Conservation (phyloP, 2,329 filamentous ascomycete species). For the Whalleya microplaca region DNA sequence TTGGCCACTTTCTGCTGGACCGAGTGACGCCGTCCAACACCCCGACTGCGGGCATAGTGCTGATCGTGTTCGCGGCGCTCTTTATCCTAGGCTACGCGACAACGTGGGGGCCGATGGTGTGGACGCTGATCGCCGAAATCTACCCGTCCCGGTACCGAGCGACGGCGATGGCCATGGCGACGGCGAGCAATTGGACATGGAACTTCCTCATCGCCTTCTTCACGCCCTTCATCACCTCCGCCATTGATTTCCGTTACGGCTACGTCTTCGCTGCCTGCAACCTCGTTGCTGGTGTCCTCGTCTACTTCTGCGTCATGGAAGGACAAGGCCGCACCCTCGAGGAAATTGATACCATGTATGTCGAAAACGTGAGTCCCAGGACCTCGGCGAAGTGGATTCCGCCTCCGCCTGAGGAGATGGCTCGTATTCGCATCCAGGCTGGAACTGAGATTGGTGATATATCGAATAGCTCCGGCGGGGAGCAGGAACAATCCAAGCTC, state of each 20-base stretch:
- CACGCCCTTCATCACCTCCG: constrained; percentile 75
- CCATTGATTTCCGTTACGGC: constrained; percentile 74
- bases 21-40: constrained; percentile 39
- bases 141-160: constrained; percentile 66
- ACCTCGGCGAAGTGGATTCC: constrained; percentile 61
- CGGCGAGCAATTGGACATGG: constrained; percentile 69
- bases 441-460: constrained; percentile 38
- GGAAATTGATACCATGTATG: constrained; percentile 80
- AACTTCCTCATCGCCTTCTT: constrained; percentile 79
- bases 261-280: constrained; percentile 78
- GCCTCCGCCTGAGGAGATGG: constrained; percentile 48
- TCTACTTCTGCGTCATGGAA: constrained; percentile 80
- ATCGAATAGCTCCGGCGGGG: background rate
- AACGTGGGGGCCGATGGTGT: constrained; percentile 69
- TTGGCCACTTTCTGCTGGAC: constrained; percentile 54
- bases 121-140: constrained; percentile 67
- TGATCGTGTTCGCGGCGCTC: constrained; percentile 66
- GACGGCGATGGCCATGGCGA: constrained; percentile 63
- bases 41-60: constrained; percentile 54
- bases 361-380: constrained; percentile 65
- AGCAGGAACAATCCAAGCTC: background rate
- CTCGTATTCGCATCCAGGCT: constrained; percentile 45
- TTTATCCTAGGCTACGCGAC: constrained; percentile 70
- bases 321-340: constrained; percentile 74
- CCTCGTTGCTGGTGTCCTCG: constrained; percentile 63